Base-by-base conservation (phyloP, 2,329 filamentous ascomycete species). In the Fonsecaea monophora region DNA sequence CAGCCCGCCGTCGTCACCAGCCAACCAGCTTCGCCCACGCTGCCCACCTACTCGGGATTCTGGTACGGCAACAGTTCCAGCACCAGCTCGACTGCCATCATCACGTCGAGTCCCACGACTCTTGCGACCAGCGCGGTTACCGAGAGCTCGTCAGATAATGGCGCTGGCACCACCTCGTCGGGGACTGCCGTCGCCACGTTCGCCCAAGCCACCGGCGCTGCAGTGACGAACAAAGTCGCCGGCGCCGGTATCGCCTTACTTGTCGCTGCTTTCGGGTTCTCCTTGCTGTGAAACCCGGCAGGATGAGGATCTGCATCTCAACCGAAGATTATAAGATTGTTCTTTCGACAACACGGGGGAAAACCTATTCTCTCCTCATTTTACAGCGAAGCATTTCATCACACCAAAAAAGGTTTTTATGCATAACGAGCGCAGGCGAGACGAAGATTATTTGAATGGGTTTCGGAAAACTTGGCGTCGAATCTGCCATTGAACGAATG, bases 181-280 rank as follows among this genome's bases (percentile, higher is more conserved):
- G 60, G 64, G 35, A 67, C 67, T 13, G 58, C 65, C 32, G 68
- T 42, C 48, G 70, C 71, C 18, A 68, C 68, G 35, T 74, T 77
- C 64, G 73, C 78, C 64, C 71, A 78, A 40, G 76, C 75, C 64
- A 80, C 78, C 38, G 77, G 77, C 57, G 78, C 70, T 62, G 76
- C 79, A 34, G 69, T 74, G 32, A 74, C 75, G 30, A 73, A 81
- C 65, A 75, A 75, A 45, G 73, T 80, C 59, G 73, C 74, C n/a
- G 67, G 81, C 25, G 81, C 79, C 70, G 80, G 79, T 73, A 75
- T 77, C 67, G 74, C 79, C 57, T 72, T 82, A 55, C 78, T 79
- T 71, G 78, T 78, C 70, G 75, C 83, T 6, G 70, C 60, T 8
- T 25, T 71, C 30, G 64, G 63, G 8, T 71, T 69, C 61, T 69